Conservation (phyloP, 148 eudicot species). For the Chenopodium quinoa region DNA sequence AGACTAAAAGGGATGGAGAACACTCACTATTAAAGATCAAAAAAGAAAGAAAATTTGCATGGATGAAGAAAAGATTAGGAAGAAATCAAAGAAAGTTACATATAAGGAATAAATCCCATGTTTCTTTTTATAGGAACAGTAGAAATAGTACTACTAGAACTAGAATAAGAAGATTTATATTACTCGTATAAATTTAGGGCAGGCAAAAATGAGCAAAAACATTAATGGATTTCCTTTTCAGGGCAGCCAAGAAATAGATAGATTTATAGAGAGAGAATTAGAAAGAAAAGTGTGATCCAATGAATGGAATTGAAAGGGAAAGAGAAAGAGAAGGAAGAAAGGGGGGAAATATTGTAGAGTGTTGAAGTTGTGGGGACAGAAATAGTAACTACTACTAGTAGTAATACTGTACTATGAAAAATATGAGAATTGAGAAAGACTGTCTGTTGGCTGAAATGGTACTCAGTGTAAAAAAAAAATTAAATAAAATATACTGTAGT, state of each 20-base stretch:
- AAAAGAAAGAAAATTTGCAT: not conserved
- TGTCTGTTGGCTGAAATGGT: constrained; percentile 24
- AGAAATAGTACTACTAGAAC: not conserved
- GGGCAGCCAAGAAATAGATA: not conserved
- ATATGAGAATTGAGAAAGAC: too few relatives aligned
- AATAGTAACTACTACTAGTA: constrained; percentile 27
- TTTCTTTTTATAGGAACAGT: constrained; percentile 10
- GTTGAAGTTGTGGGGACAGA: constrained; percentile 30
- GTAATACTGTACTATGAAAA: too few relatives aligned
- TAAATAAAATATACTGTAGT: too few relatives aligned
- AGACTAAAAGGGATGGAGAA: not conserved
- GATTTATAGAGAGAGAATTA: not conserved
- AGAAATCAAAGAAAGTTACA: not conserved
- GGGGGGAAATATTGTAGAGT: not conserved
- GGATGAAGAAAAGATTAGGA: not conserved
- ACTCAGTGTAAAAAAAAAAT: not conserved
- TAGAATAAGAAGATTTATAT: not conserved
- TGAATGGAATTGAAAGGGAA: too few relatives aligned
- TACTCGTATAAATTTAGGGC: constrained; percentile 15
- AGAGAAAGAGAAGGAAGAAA: too few relatives aligned
- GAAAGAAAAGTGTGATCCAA: constrained; percentile 15
- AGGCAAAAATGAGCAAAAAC: not conserved
- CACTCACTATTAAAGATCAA: too few relatives aligned
- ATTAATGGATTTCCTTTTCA: constrained; percentile 3
- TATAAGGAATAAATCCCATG: constrained; percentile 3